Evolutionary conservation across 192 early-diverging fungal genomes (phyloP).

Genomic region (Lobosporangium transversale): DNA sequence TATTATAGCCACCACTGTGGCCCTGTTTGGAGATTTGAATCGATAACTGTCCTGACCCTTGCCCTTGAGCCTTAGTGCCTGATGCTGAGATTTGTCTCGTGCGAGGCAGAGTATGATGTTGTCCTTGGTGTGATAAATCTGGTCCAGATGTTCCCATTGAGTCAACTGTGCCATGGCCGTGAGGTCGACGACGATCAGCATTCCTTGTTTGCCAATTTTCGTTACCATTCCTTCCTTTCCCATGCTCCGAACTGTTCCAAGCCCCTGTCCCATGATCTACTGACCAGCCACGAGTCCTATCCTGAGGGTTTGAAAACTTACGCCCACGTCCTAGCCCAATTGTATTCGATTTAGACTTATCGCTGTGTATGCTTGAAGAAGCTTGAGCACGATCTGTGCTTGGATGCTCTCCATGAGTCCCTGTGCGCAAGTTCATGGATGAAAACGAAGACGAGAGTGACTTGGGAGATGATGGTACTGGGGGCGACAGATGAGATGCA

Average conservation of each 20-base stretch:
- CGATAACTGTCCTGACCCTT: not conserved
- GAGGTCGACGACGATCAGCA: constrained; percentile 3
- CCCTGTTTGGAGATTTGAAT: not conserved
- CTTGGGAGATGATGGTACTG: constrained; percentile 15
- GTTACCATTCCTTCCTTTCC: constrained; percentile 5
- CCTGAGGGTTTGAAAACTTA: constrained; percentile 10
- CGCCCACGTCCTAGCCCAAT: not conserved
- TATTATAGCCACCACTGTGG: not conserved
- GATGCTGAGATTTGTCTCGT: not conserved
- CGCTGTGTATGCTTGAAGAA: constrained; percentile 9
- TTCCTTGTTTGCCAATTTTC: constrained; percentile 17
- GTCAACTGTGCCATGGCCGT: not conserved
- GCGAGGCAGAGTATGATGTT: too few species aligned
- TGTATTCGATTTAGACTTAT: not conserved
- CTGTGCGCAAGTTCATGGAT: constrained; percentile 12
- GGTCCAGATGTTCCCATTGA: too few species aligned
- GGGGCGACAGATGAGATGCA: not conserved
- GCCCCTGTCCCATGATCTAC: not conserved
- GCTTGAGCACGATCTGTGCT: constrained; percentile 28
- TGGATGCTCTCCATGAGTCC: constrained; percentile 21
- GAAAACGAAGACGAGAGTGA: constrained; percentile 27
- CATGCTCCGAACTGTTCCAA: not conserved
- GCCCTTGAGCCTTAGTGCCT: not conserved
- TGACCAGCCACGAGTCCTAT: not conserved
- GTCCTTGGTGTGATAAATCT: too few species aligned